Evolutionary conservation across 2,329 filamentous ascomycete species (phyloP).

Genomic region (Arachnopeziza araneosa): DNA sequence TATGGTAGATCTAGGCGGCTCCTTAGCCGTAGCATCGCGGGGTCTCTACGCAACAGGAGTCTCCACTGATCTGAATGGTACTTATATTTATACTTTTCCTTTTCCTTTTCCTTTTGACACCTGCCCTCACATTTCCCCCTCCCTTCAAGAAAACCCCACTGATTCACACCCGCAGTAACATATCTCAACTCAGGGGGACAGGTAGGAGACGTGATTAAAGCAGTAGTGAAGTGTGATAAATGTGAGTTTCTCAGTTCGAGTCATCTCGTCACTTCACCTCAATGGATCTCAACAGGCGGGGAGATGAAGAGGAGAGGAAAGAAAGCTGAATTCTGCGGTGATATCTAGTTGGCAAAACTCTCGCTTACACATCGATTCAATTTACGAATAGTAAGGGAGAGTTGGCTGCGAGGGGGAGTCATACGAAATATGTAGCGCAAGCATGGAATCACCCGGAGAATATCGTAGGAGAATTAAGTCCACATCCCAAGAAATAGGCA

Average conservation of each 20-base stretch:
- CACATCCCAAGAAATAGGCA: constrained; percentile 12
- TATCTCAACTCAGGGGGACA: constrained; percentile 55
- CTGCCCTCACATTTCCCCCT: not conserved
- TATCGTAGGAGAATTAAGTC: constrained; percentile 29
- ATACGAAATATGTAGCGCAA: constrained; percentile 49
- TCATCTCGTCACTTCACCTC: no score
- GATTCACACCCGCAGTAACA: constrained; percentile 42
- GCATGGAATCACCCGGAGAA: constrained; percentile 33
- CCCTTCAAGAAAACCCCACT: not conserved
- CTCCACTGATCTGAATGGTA: constrained; percentile 60
- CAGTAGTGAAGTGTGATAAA: constrained; percentile 55
- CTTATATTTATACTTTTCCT: not conserved
- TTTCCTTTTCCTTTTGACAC: not conserved
- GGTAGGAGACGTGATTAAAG: constrained; percentile 50
- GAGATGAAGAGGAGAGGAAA: no score
- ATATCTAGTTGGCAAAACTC: constrained; percentile 52
- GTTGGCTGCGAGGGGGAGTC: constrained; percentile 56
- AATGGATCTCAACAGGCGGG: no score
- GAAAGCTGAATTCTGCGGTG: no score
- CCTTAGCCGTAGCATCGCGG: constrained; percentile 59
- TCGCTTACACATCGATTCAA: constrained; percentile 55
- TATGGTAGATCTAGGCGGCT: constrained; percentile 57
- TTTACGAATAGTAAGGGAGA: constrained; percentile 56
- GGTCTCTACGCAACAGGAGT: constrained; percentile 59
- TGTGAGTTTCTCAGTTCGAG: constrained; percentile 35